These are phyloP conservation scores for Nematocida homosporus DNA, from an alignment of 371 early-diverging fungal genomes.

Conservation along the genomic window DNA sequence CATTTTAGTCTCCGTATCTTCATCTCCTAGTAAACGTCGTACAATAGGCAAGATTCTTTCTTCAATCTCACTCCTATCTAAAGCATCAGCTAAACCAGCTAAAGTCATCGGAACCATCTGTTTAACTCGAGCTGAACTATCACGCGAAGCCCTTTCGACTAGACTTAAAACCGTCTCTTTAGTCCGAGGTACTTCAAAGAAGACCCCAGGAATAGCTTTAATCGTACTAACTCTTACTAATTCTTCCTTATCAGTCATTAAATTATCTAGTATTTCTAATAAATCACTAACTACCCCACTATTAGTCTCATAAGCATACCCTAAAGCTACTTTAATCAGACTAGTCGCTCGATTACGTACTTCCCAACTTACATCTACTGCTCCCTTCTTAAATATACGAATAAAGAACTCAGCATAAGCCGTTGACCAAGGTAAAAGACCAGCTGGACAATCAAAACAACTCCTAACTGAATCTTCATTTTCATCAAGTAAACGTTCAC, in stretches of 20 bases:
- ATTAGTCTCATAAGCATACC: not conserved
- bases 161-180: constrained; percentile 28
- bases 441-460: constrained; percentile 22
- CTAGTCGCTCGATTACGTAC: constrained; percentile 11
- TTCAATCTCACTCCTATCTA: constrained; percentile 23
- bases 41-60: constrained; percentile 20
- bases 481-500: constrained; percentile 12
- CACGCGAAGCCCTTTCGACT: constrained; percentile 28
- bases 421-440: constrained; percentile 1
- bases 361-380: constrained; percentile 38
- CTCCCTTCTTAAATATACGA: constrained; percentile 23
- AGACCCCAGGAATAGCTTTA: not conserved
- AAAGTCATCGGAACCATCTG: constrained; percentile 24
- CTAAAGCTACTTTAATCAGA: constrained; percentile 3
- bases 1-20: constrained; percentile 40
- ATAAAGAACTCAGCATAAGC: constrained; percentile 2
- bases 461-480: constrained; percentile 42
- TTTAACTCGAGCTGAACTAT: constrained; percentile 12
- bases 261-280: constrained; percentile 22
- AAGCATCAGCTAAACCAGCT: constrained; percentile 10
- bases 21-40: constrained; percentile 32
- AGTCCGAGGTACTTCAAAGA: constrained; percentile 12
- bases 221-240: constrained; percentile 18
- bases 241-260: constrained; percentile 37
- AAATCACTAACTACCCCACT: constrained; percentile 3